A percentile compares a stretch with the other conserved stretches of the same genome.
phyloP scores from a whole-genome alignment of 2,329 filamentous ascomycete genomes.

The Colletotrichum orchidophilum region DNA sequence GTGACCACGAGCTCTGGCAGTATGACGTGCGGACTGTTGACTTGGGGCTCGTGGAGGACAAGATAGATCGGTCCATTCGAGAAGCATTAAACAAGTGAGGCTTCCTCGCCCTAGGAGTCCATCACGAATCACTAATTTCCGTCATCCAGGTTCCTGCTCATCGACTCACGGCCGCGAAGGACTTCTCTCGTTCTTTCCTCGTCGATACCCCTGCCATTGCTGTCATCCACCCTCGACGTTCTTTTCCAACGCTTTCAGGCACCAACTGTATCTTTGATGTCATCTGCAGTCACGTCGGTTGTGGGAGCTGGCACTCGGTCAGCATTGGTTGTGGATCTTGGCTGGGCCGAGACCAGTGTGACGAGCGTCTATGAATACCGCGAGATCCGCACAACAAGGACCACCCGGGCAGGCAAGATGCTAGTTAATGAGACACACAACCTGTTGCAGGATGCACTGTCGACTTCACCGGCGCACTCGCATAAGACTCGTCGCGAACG shows the following conservation, averaged over 20 bases:
- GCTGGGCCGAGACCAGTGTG: constrained; percentile 89
- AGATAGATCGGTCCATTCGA: constrained; percentile 82
- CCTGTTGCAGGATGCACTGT: constrained; percentile 61
- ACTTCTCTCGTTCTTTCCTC: constrained; percentile 82
- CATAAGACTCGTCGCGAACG: constrained; percentile 12
- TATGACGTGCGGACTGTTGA: constrained; percentile 79
- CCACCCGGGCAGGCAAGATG: constrained; percentile 76
- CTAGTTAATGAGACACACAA: constrained; percentile 76
- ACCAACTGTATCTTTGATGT: constrained; percentile 83
- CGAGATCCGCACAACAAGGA: constrained; percentile 77
- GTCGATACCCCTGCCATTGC: constrained; percentile 77
- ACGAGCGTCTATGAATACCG: constrained; percentile 92
- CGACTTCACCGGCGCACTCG: neutral
- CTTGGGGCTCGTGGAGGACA: constrained; percentile 83
- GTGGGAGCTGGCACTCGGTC: constrained; percentile 85
- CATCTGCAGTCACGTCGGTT: constrained; percentile 76
- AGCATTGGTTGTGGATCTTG: constrained; percentile 88
- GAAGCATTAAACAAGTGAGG: constrained; percentile 84
- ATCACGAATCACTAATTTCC: constrained; percentile 25
- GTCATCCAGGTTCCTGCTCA: constrained; percentile 64
- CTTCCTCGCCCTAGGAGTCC: constrained; percentile 39
- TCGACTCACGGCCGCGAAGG: constrained; percentile 80
- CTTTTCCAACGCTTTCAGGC: constrained; percentile 84
- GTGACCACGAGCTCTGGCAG: constrained; percentile 79
- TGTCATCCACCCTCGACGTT: constrained; percentile 79